Base-by-base conservation (phyloP, 352 stramenopile genomes). In the Pythium insidiosum region DNA sequence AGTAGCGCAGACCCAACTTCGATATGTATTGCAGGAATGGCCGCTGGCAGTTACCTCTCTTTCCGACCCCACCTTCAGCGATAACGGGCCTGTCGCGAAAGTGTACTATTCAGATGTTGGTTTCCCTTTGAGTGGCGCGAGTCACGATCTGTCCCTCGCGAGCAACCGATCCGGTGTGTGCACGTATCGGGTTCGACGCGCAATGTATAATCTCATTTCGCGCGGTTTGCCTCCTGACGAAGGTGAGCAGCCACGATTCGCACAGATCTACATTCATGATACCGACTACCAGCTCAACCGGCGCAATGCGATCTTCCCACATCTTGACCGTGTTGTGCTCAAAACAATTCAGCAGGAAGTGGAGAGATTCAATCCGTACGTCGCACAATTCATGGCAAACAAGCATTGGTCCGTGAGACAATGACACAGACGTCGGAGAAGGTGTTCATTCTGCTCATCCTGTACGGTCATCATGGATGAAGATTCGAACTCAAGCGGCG, bases 251-350 rank as follows among this genome's bases (percentile, higher is more conserved):
- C 33, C 26, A 21, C 3, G 26, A 6, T 50, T 57, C 18, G 50
- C 50, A 2, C 37, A 57, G 24, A 51, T 57, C 36, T 47, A 57
- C 16, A 43, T 51, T 10, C 35, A 23, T 18, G 50, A 57, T 24
- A 50, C 42, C 28, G 21, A 57, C 23, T 36, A 41, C 16, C 33
- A 37, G 21, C n/a, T 48, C 9, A n/a, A 39, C 3, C 48, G 48
- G 28, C 26, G 48, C 7, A 26, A 18, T 9, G 31, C 21, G 0
- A 46, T 50, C 26, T 40, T 50, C 21, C 22, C 40, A 2, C 9
- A 43, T 25, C 26, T 50, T 21, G 40, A 56, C 19, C 21, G n/a
- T 13, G 18, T n/a, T 6, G 34, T 50, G 33, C 30, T 55, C 11
- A 35, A 16, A n/a, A 13, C 43, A 1, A 34, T 56, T 12, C 13